Percentiles rank a stretch among this genome's conserved stretches.
Conservation (phyloP, 257 asterid species). For the Nicotiana obtusifolia region DNA sequence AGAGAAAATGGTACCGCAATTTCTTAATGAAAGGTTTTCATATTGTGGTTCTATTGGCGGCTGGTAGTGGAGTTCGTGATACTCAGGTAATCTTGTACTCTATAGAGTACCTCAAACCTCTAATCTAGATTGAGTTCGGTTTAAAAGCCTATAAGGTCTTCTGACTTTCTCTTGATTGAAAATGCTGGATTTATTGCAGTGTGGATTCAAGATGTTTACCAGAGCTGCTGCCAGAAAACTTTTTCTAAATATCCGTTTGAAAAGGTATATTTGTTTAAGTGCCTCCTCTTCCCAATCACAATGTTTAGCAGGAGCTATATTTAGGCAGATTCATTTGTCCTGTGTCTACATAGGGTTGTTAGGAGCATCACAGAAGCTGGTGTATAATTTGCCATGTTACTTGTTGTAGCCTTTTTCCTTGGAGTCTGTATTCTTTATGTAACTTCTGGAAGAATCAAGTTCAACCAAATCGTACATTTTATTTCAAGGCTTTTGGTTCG, state of each 20-base stretch:
- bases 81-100: slow-evolving; percentile 60
- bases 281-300: not conserved
- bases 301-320: not conserved
- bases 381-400: slow-evolving; percentile 3
- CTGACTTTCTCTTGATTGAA: slow-evolving; percentile 1
- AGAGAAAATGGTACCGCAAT: slow-evolving; percentile 97
- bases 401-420: not conserved
- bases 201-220: slow-evolving; percentile 98
- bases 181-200: slow-evolving; percentile 38
- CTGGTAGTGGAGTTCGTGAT: slow-evolving; percentile 93
- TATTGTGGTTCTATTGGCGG: slow-evolving; percentile 88
- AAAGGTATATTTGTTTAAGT: slow-evolving; percentile 41
- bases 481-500: not conserved
- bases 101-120: not conserved
- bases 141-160: not conserved
- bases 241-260: slow-evolving; percentile 74
- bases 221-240: slow-evolving; percentile 97
- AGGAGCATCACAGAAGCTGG: not conserved
- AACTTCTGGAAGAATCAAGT: not conserved
- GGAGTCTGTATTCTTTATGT: not conserved
- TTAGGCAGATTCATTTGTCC: not conserved
- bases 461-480: not conserved
- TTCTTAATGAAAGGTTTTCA: slow-evolving; percentile 98
- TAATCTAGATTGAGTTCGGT: not conserved
- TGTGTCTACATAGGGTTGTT: not conserved